phyloP scores from a whole-genome alignment of 176 grass and related monocot species.

The Bromus sterilis region DNA sequence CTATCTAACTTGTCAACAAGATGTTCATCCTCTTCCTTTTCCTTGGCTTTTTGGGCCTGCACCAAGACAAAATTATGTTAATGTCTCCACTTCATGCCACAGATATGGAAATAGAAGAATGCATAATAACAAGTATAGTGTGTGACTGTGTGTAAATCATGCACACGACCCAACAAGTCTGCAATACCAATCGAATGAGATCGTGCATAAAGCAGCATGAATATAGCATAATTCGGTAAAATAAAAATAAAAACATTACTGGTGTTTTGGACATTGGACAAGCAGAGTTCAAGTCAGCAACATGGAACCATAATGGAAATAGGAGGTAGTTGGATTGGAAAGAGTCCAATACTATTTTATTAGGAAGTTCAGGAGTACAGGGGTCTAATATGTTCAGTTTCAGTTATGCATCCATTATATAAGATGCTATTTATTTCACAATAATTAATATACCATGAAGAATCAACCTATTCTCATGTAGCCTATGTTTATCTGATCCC shows the following conservation, averaged over 20 bases:
- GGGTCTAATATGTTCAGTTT: not conserved
- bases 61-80: conserved; percentile 16
- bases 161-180: not conserved
- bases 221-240: conserved; percentile 2
- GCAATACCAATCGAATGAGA: not conserved
- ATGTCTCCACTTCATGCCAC: not conserved
- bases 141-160: not conserved
- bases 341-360: not conserved
- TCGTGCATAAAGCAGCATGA: not conserved
- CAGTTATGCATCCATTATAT: not conserved
- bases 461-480: not conserved
- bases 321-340: not conserved
- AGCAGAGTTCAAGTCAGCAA: not conserved
- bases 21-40: conserved; percentile 77
- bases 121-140: not conserved
- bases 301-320: not conserved
- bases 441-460: not conserved
- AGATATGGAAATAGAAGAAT: conserved; percentile 10
- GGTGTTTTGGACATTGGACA: not conserved
- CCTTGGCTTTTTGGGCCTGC: conserved; percentile 88
- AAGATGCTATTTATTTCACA: not conserved
- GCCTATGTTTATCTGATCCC: not conserved
- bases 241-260: not conserved
- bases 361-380: not conserved
- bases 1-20: conserved; percentile 74